Evolutionary conservation across 2,329 filamentous ascomycete species (phyloP).

Genomic region (Pseudophaeomoniella oleicola): DNA sequence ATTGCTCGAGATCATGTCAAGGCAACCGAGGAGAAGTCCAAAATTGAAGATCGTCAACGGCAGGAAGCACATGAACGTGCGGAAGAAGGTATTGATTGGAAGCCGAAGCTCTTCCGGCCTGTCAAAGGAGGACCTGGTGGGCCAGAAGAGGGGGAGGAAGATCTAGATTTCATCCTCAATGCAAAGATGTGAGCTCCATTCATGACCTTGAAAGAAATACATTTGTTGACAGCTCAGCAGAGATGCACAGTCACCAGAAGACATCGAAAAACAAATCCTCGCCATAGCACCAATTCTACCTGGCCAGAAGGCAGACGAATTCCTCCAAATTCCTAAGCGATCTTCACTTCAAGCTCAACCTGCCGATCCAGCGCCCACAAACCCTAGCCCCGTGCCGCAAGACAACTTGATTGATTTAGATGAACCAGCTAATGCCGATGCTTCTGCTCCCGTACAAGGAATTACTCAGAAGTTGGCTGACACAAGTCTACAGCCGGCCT

Average conservation of each 20-base stretch:
- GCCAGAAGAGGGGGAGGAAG: slow-evolving; percentile 67
- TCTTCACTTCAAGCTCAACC: slow-evolving; percentile 8
- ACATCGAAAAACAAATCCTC: slow-evolving; percentile 55
- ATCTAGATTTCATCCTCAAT: slow-evolving; percentile 89
- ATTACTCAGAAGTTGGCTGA: slow-evolving; percentile 9
- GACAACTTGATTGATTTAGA: slow-evolving; percentile 16
- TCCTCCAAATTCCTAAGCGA: slow-evolving; percentile 42
- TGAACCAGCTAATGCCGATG: slow-evolving; percentile 10
- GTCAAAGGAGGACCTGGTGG: slow-evolving; percentile 58
- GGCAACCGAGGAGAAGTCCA: slow-evolving; percentile 92
- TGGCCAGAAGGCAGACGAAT: slow-evolving; percentile 49
- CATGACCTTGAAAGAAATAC: neutral
- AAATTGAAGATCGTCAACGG: slow-evolving; percentile 82
- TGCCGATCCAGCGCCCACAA: slow-evolving; percentile 12
- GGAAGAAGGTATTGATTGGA: slow-evolving; percentile 73
- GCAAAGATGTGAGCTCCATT: slow-evolving; percentile 56
- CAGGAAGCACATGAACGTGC: slow-evolving; percentile 70
- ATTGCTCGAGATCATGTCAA: slow-evolving; percentile 72
- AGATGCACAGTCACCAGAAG: slow-evolving; percentile 8
- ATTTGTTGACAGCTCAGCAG: slow-evolving; percentile 4
- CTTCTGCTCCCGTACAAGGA: slow-evolving; percentile 6
- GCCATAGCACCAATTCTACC: slow-evolving; percentile 72
- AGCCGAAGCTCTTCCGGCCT: slow-evolving; percentile 67
- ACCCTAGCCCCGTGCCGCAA: slow-evolving; percentile 1
- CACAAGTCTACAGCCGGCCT: slow-evolving; percentile 13